Evolutionary conservation across 345 rosid species (phyloP), one percentile per base, ranked within the genome.

Genomic region (Populus deltoides): DNA sequence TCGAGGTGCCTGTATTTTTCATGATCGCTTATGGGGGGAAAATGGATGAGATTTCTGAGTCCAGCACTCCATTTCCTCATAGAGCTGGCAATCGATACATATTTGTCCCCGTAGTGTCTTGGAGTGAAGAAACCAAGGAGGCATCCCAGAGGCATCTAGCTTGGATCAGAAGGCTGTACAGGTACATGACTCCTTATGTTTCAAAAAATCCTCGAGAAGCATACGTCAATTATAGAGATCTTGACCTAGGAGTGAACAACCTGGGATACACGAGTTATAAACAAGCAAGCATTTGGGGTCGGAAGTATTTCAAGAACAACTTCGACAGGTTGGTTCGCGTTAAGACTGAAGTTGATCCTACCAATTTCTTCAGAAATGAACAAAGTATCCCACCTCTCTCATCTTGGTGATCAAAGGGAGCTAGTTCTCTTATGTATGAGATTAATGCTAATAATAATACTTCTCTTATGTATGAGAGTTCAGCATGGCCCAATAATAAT

Each of bases 11-110:
- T 0, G 88, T 88, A 0, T 27, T 89, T 67, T 82, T 81, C 11
- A 86, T 80, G 72, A 86, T 79, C 47, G 87, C 96, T 0, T 89
- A 91, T 13, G 96, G 93, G 3, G 93, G 96, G 1, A 87, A 77
- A 75, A 91, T 90, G 96, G 49, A 59, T 10, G 86, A 91, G 81
- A 86, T 91, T 33, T 68, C 89, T 0, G 77, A 79, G 45, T 10
- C 45, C 0, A 41, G 45, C 45, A 41, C 45, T 41, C 45, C 45
- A 41, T 41, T 41, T 10, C 97, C 97, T 1, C 97, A 92, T 51
- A 75, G 91, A 49, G 83, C 86, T 0, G 92, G 92, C 18, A 87
- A 88, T 66, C 67, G 89, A 70, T 92, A 33, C 74, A 86, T 86
- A 61, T 75, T 91, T 6, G 86, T 83, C 61, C 86, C 89, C 71